Base-by-base conservation (phyloP, 805 yeast species). In the Candida xyloterini region DNA sequence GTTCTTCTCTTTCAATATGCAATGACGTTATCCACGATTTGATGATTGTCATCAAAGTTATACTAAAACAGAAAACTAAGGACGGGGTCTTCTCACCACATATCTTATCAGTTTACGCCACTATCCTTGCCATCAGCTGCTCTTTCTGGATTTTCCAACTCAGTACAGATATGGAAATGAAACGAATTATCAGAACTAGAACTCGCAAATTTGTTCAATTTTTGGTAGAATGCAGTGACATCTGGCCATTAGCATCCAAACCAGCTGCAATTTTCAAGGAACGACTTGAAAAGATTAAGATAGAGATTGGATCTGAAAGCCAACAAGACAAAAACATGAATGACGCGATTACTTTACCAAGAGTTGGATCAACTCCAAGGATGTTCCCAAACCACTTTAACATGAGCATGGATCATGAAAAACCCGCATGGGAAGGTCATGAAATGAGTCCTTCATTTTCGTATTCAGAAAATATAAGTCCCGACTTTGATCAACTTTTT, bases 1-100 rank as follows among this genome's bases (percentile, higher is more conserved):
- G 31, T 15, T 27, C 36, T 9, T 34, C 42, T 8, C 7, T 40
- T 15, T 27, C 42, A 4, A 60, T 71, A n/a, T 70, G 74, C 41
- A 44, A 54, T 8, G 64, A 62, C 22, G 70, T 68, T 2, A 71
- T 72, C 23, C 70, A 67, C 22, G 76, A 71, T 41, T 53, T 72
- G 30, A 60, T 62, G 42, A 60, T 55, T 25, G 68, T 70, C 2
- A 63, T 71, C 33, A 60, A 60, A 28, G 53, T 60, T 32, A 67
- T 72, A 44, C 52, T 59, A 42, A 45, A 36, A 2, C 47, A 43
- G 24, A 38, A 33, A 15, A 23, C 49, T 16, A 59, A 58, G 1
- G 73, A 70, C 48, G 73, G 74, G 2, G 59, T 64, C n/a, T 59
- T 65, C 27, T 55, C 68, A 30, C 67, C 67, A 1, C 70, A 74